Percentiles rank a stretch among this genome's conserved stretches.
Conservation (phyloP, 192 early-diverging fungal genomes). For the Linnemannia exigua region DNA sequence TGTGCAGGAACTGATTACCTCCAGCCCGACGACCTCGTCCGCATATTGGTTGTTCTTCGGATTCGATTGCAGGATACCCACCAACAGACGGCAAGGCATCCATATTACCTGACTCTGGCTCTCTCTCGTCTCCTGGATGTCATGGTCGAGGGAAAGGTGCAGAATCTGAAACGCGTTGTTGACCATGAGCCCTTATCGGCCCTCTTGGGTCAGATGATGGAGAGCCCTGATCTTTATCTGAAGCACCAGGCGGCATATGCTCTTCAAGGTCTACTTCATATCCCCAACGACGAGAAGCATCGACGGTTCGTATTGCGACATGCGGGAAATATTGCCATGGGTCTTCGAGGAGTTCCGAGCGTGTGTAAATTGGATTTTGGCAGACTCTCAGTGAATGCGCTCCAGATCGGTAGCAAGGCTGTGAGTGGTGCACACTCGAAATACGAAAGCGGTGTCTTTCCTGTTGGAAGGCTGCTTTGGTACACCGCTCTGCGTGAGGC, state of each 20-base stretch:
- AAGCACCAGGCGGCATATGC: neutral
- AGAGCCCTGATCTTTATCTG: neutral
- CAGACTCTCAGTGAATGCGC: neutral
- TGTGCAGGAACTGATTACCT: neutral
- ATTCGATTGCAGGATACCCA: slow-evolving; percentile 7
- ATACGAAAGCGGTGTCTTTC: neutral
- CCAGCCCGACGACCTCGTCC: slow-evolving; percentile 8
- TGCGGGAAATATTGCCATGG: neutral
- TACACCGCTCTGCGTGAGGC: no score
- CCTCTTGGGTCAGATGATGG: neutral
- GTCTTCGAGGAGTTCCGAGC: neutral
- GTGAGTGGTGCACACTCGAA: neutral
- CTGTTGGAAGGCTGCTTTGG: no score
- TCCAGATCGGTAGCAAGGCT: neutral
- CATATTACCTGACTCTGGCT: neutral
- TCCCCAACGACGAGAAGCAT: neutral
- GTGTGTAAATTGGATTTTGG: neutral
- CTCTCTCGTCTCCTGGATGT: slow-evolving; percentile 2
- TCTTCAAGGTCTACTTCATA: neutral
- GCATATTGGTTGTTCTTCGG: neutral
- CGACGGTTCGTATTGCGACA: neutral
- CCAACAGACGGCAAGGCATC: neutral
- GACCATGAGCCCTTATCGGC: neutral
- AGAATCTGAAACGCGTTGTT: neutral
- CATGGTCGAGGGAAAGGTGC: neutral